Base-by-base conservation (phyloP, 2,329 filamentous ascomycete genomes). In the Furcasterigmium furcatum region DNA sequence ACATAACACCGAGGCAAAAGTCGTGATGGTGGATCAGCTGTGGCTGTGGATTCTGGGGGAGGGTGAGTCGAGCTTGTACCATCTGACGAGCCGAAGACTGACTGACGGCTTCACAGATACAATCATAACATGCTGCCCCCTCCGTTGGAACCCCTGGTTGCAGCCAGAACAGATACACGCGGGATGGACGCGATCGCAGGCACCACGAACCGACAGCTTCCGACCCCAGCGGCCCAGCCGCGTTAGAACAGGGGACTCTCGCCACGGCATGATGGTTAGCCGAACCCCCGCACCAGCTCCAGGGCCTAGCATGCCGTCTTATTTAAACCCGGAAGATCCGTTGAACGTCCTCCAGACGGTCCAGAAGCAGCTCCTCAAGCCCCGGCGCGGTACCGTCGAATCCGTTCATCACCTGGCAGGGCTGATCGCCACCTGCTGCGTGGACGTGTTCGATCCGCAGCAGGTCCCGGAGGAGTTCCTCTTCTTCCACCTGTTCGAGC, bases 31-130 rank as follows among this genome's bases (percentile, higher is more conserved):
- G 2, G 46, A 48, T 27, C 46, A 48, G 43, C 58, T 72, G 0
- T 72, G 69, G 68, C 60, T 72, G 58, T 72, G 67, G 67, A 59
- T 72, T 20, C 48, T 71, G 1, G 67, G 68, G 38, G 59, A 59
- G 22, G 35, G 21, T 53, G n/a, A n/a, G n/a, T n/a, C n/a, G n/a
- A 60, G 5, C 5, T n/a, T 46, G 45, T 53, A 20, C 39, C 55
- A 18, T 18, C 18, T n/a, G 9, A 13, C 18, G 14, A 18, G n/a
- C 8, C 43, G 46, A 44, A 46, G 38, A 48, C 47, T 34, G 49
- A 54, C 40, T 46, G 39, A 51, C 30, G 52, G 42, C 6, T 36
- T 14, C 10, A 14, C 21, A 67, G 63, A 66, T 32, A 67, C 65
- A 3, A 62, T 69, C 34, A 59, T 68, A 16, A 62, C 66, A 0